Base-by-base conservation (phyloP, 2,329 filamentous ascomycete species). In the Aureobasidium sp. region DNA sequence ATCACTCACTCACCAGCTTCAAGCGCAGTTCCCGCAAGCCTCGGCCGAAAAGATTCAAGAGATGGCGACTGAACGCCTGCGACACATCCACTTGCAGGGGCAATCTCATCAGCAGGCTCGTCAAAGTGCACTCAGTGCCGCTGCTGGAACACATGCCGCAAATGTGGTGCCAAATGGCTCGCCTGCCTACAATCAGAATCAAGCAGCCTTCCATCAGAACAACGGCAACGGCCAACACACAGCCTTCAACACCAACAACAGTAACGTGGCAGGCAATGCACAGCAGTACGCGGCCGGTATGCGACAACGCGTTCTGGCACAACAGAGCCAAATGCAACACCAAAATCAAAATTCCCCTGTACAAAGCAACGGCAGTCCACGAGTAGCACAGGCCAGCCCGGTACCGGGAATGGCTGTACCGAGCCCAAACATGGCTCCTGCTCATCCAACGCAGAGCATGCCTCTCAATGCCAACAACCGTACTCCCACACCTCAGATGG, bases 31-130 rank as follows among this genome's bases (percentile, higher is more conserved):
- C 65, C 82, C 82, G 1, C 76, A 78, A 61, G 72, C 82, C 65
- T 74, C 80, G 1, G 76, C 78, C 3, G 82, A 85, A 29, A 81
- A 85, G 69, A 75, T 85, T 11, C 79, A 75, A 62, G 77, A 78
- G 44, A 69, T 82, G 65, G 81, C 83, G 3, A 81, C 77, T 1
- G 78, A 83, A 41, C 76, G 79, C 52, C 71, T 83, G 68, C 72
- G 44, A 39, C 56, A 59, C 5, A 20, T 29, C 14, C 44, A 59
- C 31, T 17, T 41, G 66, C 70, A 76, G 36, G 56, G 55, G 5
- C 62, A 66, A 5, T 67, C 70, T 3, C 66, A 66, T 20, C 70
- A 65, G 60, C 72, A 69, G 48, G 70, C 70, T 29, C 66, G 71
- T 39, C 71, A 74, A 63, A 75, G 68, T 59, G 74, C 74, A 14